Base-by-base conservation (phyloP, 2,329 filamentous ascomycete species). In the Hortaea werneckii region DNA sequence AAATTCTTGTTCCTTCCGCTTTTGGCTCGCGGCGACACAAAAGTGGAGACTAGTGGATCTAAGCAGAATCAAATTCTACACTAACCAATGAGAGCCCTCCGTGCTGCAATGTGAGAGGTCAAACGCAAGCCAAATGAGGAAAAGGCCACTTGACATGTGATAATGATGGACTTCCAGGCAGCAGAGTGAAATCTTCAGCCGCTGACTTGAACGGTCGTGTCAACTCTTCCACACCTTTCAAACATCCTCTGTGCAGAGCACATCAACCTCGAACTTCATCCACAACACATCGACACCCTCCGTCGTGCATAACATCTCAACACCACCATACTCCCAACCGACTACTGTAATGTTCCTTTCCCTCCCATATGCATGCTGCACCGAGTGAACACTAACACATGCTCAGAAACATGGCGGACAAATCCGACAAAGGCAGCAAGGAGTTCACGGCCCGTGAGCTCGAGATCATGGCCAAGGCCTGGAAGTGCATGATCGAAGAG, bases 371-470 rank as follows among this genome's bases (percentile, higher is more conserved):
- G 2, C 20, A 20, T 20, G 20, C 4, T 20, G 20, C 20, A 20
- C 4, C 20, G 20, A 20, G 20, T 20, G 20, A 20, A 20, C 20
- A 20, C 20, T 20, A 20, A 20, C 20, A 20, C 20, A 20, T 20
- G 20, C 20, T 4, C 20, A 20, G 20, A 42, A 10, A 46, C 30
- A 46, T 46, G 40, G 13, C 40, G 26, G 40, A 46, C 30, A 46
- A 32, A 29, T 8, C 34, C 10, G 32, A n/a, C 32, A 35, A 35
- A n/a, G 45, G 41, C 3, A 37, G 29, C 13, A 44, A 50, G 27
- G 44, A 46, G 29, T 55, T 57, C 46, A 53, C 46, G 4, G 37
- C 41, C 11, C 54, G 55, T 27, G 55, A 59, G 44, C 43, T 44
- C 20, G 42, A 51, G 37, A 49, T 58, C 32, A 44, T 58, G 40